Percentiles rank a stretch among this genome's conserved stretches.
Conservation (phyloP, 257 asterid genomes). For the Salvia splendens region DNA sequence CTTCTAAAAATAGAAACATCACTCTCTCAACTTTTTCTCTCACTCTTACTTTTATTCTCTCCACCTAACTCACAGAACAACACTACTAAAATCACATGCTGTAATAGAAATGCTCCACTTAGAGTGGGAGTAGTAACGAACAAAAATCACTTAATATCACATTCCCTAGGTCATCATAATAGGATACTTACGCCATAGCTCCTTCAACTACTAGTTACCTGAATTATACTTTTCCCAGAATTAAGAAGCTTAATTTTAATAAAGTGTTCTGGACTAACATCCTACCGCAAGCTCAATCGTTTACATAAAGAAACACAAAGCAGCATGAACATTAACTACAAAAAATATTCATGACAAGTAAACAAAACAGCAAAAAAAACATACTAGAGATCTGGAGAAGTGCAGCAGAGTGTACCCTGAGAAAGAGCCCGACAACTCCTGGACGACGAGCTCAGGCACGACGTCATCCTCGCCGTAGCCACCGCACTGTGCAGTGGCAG, state of each 20-base stretch:
- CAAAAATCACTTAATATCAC: neutral
- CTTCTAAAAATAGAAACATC: too few species aligned
- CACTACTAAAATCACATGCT: too few species aligned
- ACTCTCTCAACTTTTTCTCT: too few species aligned
- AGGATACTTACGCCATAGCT: neutral
- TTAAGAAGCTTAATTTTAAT: neutral
- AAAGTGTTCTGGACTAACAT: neutral
- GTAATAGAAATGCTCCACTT: neutral
- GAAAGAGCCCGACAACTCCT: conserved; percentile 89
- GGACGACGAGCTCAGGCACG: conserved; percentile 82
- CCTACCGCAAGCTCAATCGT: neutral
- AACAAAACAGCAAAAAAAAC: conserved; percentile 33
- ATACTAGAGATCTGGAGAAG: conserved; percentile 93
- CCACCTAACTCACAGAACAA: too few species aligned
- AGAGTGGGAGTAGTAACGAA: too few species aligned
- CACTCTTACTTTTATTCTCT: too few species aligned
- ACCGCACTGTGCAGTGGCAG: conserved; percentile 90
- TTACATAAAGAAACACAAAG: neutral
- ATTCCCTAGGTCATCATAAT: conserved; percentile 1
- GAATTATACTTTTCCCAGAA: neutral
- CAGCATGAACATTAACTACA: neutral
- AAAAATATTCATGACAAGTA: neutral
- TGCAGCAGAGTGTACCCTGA: conserved; percentile 99
- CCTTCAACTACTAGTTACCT: too few species aligned
- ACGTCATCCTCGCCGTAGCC: conserved; percentile 91